Conservation (phyloP, 768 basidiomycete genomes). For the Hypholoma sublateritium region DNA sequence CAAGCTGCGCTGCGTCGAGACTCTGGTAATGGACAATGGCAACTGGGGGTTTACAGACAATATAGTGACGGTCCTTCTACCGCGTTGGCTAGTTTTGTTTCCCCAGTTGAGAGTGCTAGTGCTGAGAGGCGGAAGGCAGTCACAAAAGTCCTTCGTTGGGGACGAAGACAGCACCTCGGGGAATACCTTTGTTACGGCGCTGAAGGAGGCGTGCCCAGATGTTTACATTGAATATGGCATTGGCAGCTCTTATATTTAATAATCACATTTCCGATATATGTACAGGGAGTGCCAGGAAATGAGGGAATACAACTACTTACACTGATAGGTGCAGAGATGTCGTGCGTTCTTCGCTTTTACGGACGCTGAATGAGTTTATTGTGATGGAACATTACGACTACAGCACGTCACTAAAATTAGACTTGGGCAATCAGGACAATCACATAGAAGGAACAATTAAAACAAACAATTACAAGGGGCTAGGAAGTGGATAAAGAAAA, state of each 20-base stretch:
- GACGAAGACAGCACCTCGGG: neutral
- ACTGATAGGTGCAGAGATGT: constrained; percentile 21
- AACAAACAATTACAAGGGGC: too few relatives aligned
- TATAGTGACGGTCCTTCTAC: constrained; percentile 2
- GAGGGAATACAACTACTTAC: too few relatives aligned
- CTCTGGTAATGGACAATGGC: constrained; percentile 18
- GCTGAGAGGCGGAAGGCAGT: constrained; percentile 1
- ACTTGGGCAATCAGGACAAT: too few relatives aligned
- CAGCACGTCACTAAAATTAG: too few relatives aligned
- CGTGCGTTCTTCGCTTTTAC: constrained; percentile 29
- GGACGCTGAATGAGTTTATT: too few relatives aligned
- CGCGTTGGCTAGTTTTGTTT: constrained; percentile 16
- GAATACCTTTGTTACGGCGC: neutral
- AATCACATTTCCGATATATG: neutral
- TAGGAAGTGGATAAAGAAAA: too few relatives aligned
- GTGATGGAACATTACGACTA: too few relatives aligned
- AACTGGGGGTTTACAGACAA: constrained; percentile 16
- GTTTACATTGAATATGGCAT: neutral
- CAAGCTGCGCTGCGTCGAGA: constrained; percentile 14
- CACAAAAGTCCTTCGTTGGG: neutral
- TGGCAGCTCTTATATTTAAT: neutral
- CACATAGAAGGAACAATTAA: too few relatives aligned
- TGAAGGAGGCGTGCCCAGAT: neutral
- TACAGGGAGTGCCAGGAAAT: too few relatives aligned
- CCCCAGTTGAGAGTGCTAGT: constrained; percentile 13